A percentile compares a stretch with the other conserved stretches of the same genome.
These are phyloP conservation scores for Nakazawaea wickerhamii DNA, from an alignment of 805 yeast genomes.

Conservation along the genomic window DNA sequence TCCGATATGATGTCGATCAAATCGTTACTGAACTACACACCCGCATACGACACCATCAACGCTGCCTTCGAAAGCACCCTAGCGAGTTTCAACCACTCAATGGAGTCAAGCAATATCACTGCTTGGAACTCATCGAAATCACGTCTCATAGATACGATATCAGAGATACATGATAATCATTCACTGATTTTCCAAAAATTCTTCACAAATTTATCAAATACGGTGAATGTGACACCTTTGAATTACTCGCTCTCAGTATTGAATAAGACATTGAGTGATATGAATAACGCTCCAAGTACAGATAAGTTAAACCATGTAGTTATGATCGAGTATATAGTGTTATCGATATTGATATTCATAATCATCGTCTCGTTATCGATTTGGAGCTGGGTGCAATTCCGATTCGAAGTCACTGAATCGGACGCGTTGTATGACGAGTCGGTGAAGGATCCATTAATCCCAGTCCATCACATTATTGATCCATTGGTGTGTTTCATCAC, in stretches of 20 bases:
- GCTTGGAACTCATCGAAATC: neutral
- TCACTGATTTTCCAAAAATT: neutral
- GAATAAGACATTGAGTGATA: no score
- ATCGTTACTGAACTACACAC: neutral
- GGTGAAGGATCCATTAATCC: neutral
- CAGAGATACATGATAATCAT: neutral
- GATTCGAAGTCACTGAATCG: neutral
- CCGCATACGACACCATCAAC: no score
- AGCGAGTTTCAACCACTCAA: no score
- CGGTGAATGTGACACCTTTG: no score
- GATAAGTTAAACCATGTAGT: neutral
- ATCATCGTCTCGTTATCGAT: neutral
- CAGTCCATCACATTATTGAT: neutral
- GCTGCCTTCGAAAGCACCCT: no score
- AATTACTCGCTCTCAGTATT: no score
- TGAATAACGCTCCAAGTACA: neutral
- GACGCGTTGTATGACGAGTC: neutral
- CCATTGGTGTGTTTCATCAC: neutral
- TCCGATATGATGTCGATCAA: neutral
- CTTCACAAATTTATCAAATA: neutral
- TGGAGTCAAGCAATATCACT: no score
- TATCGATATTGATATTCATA: neutral
- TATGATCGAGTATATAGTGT: neutral
- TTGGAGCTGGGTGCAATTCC: conserved; percentile 6
- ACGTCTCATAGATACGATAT: neutral